Base-by-base conservation (phyloP, 371 early-diverging fungal species). In the Mortierella sp. region DNA sequence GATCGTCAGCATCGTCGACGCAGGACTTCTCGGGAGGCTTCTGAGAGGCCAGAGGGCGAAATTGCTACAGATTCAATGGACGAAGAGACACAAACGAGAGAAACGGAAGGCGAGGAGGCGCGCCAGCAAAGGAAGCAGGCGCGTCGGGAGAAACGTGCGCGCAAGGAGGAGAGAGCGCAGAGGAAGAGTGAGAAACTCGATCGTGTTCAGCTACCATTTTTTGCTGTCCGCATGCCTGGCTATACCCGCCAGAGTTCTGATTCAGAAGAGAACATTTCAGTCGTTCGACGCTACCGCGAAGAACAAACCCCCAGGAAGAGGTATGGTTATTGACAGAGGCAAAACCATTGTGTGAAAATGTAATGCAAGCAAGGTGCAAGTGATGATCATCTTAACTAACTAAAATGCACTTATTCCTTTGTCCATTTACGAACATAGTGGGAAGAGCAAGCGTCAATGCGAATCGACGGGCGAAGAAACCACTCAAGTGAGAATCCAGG, bases 241-340 rank as follows among this genome's bases (percentile, higher is more conserved):
- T 85, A 81, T 72, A 65, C 75, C n/a, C 54, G 79, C 27, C 79
- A 81, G 68, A 85, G 77, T 71, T 85, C 86, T 10, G 86, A 85
- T 55, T 85, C 86, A 21, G 86, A 85, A 43, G 79, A 79, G 1
- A 81, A 72, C 65, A 85, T 85, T 29, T 75, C 79, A 16, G 86
- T 85, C 35, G 72, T 81, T 27, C 76, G 86, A 29, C 71, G 79
- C n/a, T 75, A 79, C 32, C 79, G 79, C 10, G 72, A 76, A 41
- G 68, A 78, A 18, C 79, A 75, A 54, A 75, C 44, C 41, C 29
- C 75, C 3, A 68, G 60, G 21, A 76, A 51, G n/a, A 74, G 79
- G 83, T 82, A 78, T 21, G n/a, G 6, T 7, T 35, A 58, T 48
- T 10, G 14, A 21, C 29, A 46, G 60, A 29, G 21, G 44, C 48